These are phyloP conservation scores for Vanderwaltozyma polyspora DNA, from an alignment of 805 yeast genomes.

Conservation along the genomic window DNA sequence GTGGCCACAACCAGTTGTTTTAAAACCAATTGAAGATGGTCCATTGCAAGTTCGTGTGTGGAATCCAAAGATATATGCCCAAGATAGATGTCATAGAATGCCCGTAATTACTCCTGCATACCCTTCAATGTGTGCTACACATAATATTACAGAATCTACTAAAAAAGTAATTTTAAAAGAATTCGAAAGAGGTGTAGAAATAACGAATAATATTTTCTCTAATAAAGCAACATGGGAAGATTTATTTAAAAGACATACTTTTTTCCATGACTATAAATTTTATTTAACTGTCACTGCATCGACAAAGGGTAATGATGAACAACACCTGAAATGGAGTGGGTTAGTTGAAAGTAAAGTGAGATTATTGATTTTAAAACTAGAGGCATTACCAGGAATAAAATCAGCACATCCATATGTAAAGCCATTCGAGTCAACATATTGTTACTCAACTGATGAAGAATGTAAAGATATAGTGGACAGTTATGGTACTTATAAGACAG, in stretches of 20 bases:
- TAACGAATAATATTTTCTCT: constrained; percentile 54
- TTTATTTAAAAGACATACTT: constrained; percentile 67
- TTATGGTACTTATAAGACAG: constrained; percentile 53
- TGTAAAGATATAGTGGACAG: constrained; percentile 45
- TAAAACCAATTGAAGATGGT: constrained; percentile 92
- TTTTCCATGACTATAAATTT: constrained; percentile 74
- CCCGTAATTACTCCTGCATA: constrained; percentile 94
- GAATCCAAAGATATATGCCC: constrained; percentile 88
- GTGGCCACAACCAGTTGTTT: constrained; percentile 96
- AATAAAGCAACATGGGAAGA: constrained; percentile 66
- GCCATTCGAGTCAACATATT: constrained; percentile 48
- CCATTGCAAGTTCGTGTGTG: constrained; percentile 92
- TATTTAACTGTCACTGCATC: constrained; percentile 75
- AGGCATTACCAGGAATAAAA: constrained; percentile 59
- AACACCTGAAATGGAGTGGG: constrained; percentile 86
- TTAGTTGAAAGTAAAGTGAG: constrained; percentile 83
- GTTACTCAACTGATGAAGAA: constrained; percentile 41
- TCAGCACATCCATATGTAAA: constrained; percentile 87
- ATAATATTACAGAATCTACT: constrained; percentile 83
- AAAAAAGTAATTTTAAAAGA: constrained; percentile 74
- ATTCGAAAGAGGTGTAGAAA: constrained; percentile 59
- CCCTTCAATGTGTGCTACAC: constrained; percentile 96
- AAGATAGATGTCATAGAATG: constrained; percentile 85
- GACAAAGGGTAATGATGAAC: constrained; percentile 63
- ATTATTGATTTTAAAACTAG: constrained; percentile 72